phyloP scores from a whole-genome alignment of 2,329 filamentous ascomycete species.

The Venturia aucupariae region DNA sequence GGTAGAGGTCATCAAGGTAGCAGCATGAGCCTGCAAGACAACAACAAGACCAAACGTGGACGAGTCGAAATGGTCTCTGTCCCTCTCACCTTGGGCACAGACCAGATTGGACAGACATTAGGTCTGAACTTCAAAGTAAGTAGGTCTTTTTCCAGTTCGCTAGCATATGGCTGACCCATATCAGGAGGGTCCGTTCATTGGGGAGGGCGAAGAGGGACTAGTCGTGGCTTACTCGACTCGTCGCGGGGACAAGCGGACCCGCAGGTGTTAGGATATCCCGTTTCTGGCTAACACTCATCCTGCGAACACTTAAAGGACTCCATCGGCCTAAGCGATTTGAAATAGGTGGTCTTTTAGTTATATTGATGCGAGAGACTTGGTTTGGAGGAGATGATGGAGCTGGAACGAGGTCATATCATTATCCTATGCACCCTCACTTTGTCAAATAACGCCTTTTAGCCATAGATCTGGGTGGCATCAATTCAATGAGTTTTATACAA shows the following conservation, averaged over 20 bases:
- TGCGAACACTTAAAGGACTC: too few species aligned
- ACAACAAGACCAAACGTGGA: background rate
- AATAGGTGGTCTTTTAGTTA: background rate
- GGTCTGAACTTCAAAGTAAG: background rate
- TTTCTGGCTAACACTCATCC: background rate
- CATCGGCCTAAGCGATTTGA: background rate
- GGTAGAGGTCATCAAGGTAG: background rate
- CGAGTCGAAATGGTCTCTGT: background rate
- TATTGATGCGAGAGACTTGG: background rate
- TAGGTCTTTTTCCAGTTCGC: background rate
- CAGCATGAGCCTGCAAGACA: background rate
- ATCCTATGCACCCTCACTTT: background rate
- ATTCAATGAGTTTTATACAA: background rate
- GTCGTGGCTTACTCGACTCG: background rate
- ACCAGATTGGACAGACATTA: background rate
- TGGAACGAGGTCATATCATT: background rate
- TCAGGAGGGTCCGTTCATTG: background rate
- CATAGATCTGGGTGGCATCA: background rate
- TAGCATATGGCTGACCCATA: background rate
- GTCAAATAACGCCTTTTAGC: background rate
- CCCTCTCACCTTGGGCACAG: background rate
- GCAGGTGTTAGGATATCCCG: background rate
- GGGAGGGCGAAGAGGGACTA: background rate
- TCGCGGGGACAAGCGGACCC: background rate
- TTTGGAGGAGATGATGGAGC: background rate